Percentiles rank a stretch among this genome's conserved stretches.
phyloP scores from a whole-genome alignment of 176 grass and related monocot species.

The Miscanthus lutarioriparius region DNA sequence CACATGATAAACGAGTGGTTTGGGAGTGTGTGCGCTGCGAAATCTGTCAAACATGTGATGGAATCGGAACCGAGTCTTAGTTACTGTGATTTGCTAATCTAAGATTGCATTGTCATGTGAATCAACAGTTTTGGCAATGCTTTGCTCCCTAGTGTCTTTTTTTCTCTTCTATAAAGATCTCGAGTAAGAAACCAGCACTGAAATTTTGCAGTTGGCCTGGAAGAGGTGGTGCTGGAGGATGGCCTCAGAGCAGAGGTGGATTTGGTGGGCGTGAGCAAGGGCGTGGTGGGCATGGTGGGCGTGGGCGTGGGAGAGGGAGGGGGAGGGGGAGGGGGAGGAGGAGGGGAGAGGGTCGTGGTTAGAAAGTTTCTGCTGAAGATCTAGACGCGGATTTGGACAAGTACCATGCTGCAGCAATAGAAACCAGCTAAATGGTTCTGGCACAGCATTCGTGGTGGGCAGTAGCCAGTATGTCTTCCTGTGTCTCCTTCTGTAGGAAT shows the following conservation, averaged over 20 bases:
- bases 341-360: constrained; percentile 3
- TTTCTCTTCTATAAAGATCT: not conserved
- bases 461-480: not conserved
- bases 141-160: not conserved
- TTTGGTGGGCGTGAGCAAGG: constrained; percentile 15
- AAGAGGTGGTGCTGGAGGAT: constrained; percentile 29
- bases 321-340: not conserved
- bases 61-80: not conserved
- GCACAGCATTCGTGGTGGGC: not conserved
- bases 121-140: constrained; percentile 3
- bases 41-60: not conserved
- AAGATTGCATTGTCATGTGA: not conserved
- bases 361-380: constrained; percentile 46
- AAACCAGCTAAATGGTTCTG: constrained; percentile 39
- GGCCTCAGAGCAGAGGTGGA: constrained; percentile 26
- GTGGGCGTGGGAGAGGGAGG: constrained; percentile 15
- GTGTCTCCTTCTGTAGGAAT: constrained; percentile 17
- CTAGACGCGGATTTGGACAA: constrained; percentile 62
- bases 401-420: constrained; percentile 47
- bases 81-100: not conserved
- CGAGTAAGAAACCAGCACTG: not conserved
- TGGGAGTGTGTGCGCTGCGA: not conserved
- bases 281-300: constrained; percentile 19
- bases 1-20: not conserved
- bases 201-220: constrained; percentile 29